Percentiles rank a stretch among this genome's conserved stretches.
Evolutionary conservation across 2,329 filamentous ascomycete genomes (phyloP).

Genomic region (Tolypocladium cylindrosporum): DNA sequence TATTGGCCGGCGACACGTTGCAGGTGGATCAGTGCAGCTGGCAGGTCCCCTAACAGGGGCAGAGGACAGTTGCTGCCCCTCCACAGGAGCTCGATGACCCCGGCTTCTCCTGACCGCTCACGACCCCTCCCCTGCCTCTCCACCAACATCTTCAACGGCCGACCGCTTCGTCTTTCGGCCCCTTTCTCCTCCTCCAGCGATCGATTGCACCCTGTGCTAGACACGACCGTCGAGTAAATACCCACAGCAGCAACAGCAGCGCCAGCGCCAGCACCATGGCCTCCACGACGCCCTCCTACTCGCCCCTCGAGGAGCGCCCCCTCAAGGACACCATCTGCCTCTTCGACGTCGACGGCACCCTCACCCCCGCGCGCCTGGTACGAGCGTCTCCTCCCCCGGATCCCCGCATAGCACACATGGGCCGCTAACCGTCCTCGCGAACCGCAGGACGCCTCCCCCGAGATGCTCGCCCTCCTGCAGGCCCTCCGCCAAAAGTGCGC

Average conservation of each 20-base stretch:
- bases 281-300: slow-evolving; percentile 37
- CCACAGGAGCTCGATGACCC: background rate
- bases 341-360: slow-evolving; percentile 92
- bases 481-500: slow-evolving; percentile 77
- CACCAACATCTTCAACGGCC: background rate
- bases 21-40: background rate
- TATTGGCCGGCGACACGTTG: background rate
- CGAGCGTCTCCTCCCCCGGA: slow-evolving; percentile 13
- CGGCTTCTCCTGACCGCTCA: background rate
- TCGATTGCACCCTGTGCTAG: background rate
- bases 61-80: background rate
- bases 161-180: background rate
- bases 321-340: slow-evolving; percentile 89
- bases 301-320: slow-evolving; percentile 72
- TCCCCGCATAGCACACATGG: background rate
- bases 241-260: background rate
- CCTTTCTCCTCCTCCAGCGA: background rate
- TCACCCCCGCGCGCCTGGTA: slow-evolving; percentile 74
- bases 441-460: slow-evolving; percentile 55
- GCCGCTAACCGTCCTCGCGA: background rate
- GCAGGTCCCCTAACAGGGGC: background rate
- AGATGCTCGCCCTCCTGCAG: slow-evolving; percentile 75
- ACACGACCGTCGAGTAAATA: background rate
- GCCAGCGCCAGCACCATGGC: slow-evolving; percentile 24
- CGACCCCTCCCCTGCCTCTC: background rate